These are phyloP conservation scores for Mariannaea sp. DNA, from an alignment of 2,329 filamentous ascomycete genomes.

Conservation along the genomic window DNA sequence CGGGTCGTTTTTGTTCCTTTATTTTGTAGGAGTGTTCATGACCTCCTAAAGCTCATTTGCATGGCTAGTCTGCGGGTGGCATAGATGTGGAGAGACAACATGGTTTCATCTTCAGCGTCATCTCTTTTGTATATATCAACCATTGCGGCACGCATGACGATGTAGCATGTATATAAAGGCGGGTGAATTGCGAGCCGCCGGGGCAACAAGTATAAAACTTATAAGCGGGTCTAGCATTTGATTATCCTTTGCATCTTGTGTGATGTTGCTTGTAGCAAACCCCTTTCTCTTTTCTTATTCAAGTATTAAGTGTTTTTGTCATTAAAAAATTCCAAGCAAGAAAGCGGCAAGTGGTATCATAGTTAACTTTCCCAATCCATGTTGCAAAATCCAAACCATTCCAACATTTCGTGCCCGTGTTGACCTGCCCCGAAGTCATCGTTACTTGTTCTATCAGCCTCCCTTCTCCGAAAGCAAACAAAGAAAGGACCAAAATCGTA, in stretches of 20 bases:
- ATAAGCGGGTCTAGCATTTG: background rate
- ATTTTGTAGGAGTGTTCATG: conserved; percentile 8
- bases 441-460: too few relatives aligned
- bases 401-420: background rate
- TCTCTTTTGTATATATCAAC: conserved; percentile 16
- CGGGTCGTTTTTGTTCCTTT: conserved; percentile 32
- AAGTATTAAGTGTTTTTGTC: too few relatives aligned
- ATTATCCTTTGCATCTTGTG: background rate
- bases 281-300: too few relatives aligned
- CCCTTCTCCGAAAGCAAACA: too few relatives aligned
- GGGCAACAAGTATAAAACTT: background rate
- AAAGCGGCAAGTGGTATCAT: conserved; percentile 21
- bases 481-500: too few relatives aligned
- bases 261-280: background rate
- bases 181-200: conserved; percentile 4
- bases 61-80: background rate
- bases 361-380: conserved; percentile 6
- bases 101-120: background rate
- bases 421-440: background rate
- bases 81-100: background rate
- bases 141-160: conserved; percentile 7
- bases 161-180: conserved; percentile 19
- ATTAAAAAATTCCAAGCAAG: conserved; percentile 1
- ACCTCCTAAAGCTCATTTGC: background rate
- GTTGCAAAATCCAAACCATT: background rate